These are phyloP conservation scores for Beauveria rudraprayagi DNA, from an alignment of 2,329 filamentous ascomycete species.

Conservation along the genomic window DNA sequence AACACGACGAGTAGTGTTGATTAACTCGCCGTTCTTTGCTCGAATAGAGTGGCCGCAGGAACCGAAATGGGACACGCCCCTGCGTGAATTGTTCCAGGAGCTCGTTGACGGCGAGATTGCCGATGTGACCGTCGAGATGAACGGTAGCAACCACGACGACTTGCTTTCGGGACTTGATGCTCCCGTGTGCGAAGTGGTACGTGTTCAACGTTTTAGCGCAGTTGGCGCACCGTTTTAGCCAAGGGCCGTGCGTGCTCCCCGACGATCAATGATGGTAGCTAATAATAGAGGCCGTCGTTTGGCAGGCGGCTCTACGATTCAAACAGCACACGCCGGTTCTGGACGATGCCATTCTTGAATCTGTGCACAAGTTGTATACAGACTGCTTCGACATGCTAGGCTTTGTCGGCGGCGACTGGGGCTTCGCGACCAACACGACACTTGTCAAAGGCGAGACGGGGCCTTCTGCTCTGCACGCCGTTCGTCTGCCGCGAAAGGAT, in stretches of 20 bases:
- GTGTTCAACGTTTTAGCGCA: neutral
- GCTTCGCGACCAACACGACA: neutral
- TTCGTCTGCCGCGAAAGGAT: neutral
- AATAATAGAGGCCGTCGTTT: neutral
- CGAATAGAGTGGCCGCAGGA: neutral
- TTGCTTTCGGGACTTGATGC: neutral
- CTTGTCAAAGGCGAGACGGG: neutral
- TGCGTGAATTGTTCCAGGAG: neutral
- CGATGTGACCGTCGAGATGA: neutral
- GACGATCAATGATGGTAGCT: neutral
- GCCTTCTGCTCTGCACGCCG: neutral
- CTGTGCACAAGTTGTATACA: conserved; percentile 3
- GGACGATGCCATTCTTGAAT: neutral
- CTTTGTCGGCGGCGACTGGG: conserved; percentile 9
- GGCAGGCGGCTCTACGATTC: neutral
- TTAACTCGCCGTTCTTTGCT: neutral
- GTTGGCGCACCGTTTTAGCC: neutral
- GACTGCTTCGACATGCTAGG: conserved; percentile 3
- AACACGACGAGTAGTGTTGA: neutral
- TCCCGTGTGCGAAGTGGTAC: conserved; percentile 2
- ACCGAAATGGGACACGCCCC: neutral
- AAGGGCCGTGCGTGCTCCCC: neutral
- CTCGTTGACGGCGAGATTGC: neutral
- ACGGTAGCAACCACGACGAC: neutral
- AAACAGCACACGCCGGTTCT: neutral